Evolutionary conservation across 2,329 filamentous ascomycete genomes (phyloP).

Genomic region (Verticillium klebahnii): DNA sequence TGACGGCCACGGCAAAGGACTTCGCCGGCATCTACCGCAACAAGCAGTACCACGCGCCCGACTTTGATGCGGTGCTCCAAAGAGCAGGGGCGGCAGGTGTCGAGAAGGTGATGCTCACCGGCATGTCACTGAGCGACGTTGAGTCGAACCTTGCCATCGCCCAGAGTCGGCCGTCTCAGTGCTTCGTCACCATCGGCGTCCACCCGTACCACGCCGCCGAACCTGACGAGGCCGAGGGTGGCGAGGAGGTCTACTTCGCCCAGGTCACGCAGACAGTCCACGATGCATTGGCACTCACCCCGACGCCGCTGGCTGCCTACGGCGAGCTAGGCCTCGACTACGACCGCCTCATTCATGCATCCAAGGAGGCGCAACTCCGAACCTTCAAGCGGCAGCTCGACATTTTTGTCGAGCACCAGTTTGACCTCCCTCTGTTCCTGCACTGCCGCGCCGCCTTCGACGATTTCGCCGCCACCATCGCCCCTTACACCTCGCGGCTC

Average conservation of each 20-base stretch:
- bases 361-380: slow-evolving; percentile 33
- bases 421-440: slow-evolving; percentile 32
- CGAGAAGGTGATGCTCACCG: slow-evolving; percentile 34
- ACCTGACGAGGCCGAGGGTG: slow-evolving; percentile 24
- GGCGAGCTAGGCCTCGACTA: slow-evolving; percentile 48
- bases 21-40: slow-evolving; percentile 44
- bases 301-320: slow-evolving; percentile 34
- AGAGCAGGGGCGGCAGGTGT: slow-evolving; percentile 36
- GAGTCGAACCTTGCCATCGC: slow-evolving; percentile 22
- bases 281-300: slow-evolving; percentile 17
- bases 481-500: slow-evolving; percentile 29
- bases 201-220: slow-evolving; percentile 46
- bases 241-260: slow-evolving; percentile 15
- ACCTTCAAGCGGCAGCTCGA: slow-evolving; percentile 37
- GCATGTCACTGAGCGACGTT: slow-evolving; percentile 29
- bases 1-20: slow-evolving; percentile 34
- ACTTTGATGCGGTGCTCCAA: slow-evolving; percentile 36
- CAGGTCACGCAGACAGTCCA: slow-evolving; percentile 19
- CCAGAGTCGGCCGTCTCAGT: slow-evolving; percentile 22
- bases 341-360: slow-evolving; percentile 36
- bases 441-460: slow-evolving; percentile 36
- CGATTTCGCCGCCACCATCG: slow-evolving; percentile 36
- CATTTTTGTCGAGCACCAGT: slow-evolving; percentile 24
- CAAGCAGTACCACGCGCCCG: slow-evolving; percentile 41
- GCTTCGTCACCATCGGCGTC: slow-evolving; percentile 41